A percentile compares a stretch with the other conserved stretches of the same genome.
Conservation (phyloP, 352 stramenopile species). For the Globisporangium polare region DNA sequence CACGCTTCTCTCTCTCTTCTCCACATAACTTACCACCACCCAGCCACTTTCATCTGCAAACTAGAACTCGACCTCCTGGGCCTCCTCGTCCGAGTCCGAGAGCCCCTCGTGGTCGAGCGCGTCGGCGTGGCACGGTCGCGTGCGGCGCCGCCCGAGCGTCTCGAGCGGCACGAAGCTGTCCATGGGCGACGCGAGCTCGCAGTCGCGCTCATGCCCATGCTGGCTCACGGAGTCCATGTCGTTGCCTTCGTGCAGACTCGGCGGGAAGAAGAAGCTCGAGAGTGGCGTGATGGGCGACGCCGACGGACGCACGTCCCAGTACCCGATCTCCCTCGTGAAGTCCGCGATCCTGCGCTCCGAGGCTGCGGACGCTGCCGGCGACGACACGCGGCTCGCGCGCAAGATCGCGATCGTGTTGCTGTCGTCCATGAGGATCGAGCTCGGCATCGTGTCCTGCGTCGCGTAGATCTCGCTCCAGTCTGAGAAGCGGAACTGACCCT, state of each 20-base stretch:
- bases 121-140: slow-evolving; percentile 10
- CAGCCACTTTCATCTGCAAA: neutral
- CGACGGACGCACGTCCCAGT: slow-evolving; percentile 43
- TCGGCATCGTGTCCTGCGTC: slow-evolving; percentile 30
- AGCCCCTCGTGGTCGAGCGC: slow-evolving; percentile 9
- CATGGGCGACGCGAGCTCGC: slow-evolving; percentile 17
- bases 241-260: slow-evolving; percentile 9
- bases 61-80: slow-evolving; percentile 18
- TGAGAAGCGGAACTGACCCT: slow-evolving; percentile 25
- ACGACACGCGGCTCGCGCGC: slow-evolving; percentile 37
- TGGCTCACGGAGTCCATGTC: neutral
- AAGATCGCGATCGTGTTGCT: slow-evolving; percentile 45
- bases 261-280: slow-evolving; percentile 34
- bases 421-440: slow-evolving; percentile 34
- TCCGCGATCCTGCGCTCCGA: slow-evolving; percentile 33
- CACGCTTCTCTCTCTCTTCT: neutral
- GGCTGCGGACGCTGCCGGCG: slow-evolving; percentile 17
- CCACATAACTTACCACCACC: slow-evolving; percentile 1
- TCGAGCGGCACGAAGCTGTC: slow-evolving; percentile 44
- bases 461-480: slow-evolving; percentile 49
- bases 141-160: slow-evolving; percentile 18
- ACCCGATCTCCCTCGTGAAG: slow-evolving; percentile 41
- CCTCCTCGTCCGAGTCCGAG: slow-evolving; percentile 10
- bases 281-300: slow-evolving; percentile 47
- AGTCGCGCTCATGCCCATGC: slow-evolving; percentile 1